Evolutionary conservation across 345 rosid genomes (phyloP).

Genomic region (Euclidium syriacum): DNA sequence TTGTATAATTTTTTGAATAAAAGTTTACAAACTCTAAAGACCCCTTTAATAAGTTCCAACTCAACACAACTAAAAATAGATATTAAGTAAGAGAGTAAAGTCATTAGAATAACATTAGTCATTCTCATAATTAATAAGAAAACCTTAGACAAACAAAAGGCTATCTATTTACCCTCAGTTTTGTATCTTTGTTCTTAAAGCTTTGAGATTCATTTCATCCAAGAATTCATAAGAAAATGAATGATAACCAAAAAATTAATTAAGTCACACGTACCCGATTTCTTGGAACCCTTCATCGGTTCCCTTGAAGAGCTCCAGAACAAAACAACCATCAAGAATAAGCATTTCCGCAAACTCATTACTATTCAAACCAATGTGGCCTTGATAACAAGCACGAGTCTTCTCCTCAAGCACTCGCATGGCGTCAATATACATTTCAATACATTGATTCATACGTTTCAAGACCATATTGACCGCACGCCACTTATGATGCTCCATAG

Average conservation of each 20-base stretch:
- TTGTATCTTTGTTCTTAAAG: too few species aligned
- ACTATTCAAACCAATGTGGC: conserved; percentile 42
- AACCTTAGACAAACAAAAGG: too few species aligned
- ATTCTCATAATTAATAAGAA: too few species aligned
- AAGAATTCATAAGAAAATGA: too few species aligned
- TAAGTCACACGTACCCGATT: conserved; percentile 25
- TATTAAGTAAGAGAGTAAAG: too few species aligned
- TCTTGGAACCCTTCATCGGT: conserved; percentile 46
- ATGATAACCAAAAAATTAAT: not conserved
- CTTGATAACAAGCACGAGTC: conserved; percentile 53
- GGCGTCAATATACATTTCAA: conserved; percentile 45
- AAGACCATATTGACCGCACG: conserved; percentile 50
- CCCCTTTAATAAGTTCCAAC: too few species aligned
- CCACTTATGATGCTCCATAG: conserved; percentile 70
- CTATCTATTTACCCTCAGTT: too few species aligned
- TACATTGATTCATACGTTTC: conserved; percentile 41
- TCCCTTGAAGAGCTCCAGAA: conserved; percentile 53
- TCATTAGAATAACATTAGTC: too few species aligned
- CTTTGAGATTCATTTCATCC: too few species aligned
- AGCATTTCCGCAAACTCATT: conserved; percentile 67
- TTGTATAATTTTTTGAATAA: too few species aligned
- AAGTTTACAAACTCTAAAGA: too few species aligned
- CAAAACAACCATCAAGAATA: conserved; percentile 70
- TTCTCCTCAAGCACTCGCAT: conserved; percentile 51
- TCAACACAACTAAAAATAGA: too few species aligned